Evolutionary conservation across 345 rosid genomes (phyloP), one percentile per base, ranked within the genome.

Genomic region (Adansonia digitata): DNA sequence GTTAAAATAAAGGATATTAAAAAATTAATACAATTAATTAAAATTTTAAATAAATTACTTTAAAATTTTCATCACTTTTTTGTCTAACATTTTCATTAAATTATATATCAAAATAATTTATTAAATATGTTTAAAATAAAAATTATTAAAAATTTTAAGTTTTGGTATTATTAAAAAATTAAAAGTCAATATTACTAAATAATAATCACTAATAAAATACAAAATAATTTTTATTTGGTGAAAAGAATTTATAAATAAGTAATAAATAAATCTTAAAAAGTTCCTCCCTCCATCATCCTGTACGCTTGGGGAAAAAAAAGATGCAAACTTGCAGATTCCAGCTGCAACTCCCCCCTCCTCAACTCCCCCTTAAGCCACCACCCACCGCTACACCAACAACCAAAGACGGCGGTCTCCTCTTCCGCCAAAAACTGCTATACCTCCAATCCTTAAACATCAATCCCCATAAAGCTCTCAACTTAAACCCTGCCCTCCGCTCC

Each of bases 401-500:
- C 43, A 13, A 81, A 5, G 88, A 94, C 74, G 45, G 86, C 24
- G 97, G 95, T 15, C 80, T 84, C n/a, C 86, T 91, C 35, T 91
- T 94, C 86, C 84, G 91, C 5, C 83, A 88, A 68, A 94, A 92
- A 74, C 85, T 91, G 9, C 79, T 86, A 53, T 91, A 92, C 80
- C 93, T 92, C 20, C 75, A 88, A 35, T 74, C 79, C 82, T 94
- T 92, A 69, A 87, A 90, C 69, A 78, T 92, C 13, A 76, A 92
- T 78, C 80, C 90, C 69, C 88, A 80, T 24, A 91, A 89, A 71
- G 98, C 92, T 77, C 92, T 92, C 18, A 74, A 74, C 49, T 77
- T 78, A 13, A 92, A 91, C 81, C 98, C 97, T 0, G 69, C 88
- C 63, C 85, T 92, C 78, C 97, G 97, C n/a, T 81, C 90, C 37